Conservation (phyloP, 129 eudicot species). For the Gnaphalium uliginosum region DNA sequence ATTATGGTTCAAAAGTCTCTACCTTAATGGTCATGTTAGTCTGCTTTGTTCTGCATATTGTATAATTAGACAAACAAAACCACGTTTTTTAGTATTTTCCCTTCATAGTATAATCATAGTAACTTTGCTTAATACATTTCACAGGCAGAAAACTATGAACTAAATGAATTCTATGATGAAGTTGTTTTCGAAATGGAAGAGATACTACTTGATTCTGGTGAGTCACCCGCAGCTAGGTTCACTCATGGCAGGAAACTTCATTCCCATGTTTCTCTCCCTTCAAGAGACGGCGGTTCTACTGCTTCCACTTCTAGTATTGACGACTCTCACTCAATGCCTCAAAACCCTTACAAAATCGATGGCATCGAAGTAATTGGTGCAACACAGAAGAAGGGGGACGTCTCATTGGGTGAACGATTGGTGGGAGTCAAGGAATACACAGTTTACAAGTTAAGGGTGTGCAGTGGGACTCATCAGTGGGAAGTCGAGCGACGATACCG, state of each 20-base stretch:
- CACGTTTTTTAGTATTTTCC: not conserved
- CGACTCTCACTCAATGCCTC: conserved; percentile 27
- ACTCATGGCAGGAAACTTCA: conserved; percentile 38
- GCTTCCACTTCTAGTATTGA: conserved; percentile 80
- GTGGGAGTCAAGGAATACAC: conserved; percentile 96
- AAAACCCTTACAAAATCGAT: conserved; percentile 59
- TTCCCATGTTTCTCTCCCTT: conserved; percentile 50
- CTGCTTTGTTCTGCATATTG: not conserved
- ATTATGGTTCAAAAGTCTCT: not conserved
- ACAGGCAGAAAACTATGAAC: conserved; percentile 57
- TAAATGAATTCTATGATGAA: conserved; percentile 68
- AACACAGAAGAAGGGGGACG: conserved; percentile 74
- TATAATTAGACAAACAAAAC: too few relatives aligned
- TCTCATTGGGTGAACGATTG: conserved; percentile 81
- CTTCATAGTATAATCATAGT: not conserved
- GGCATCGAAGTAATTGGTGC: conserved; percentile 78
- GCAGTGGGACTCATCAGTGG: conserved; percentile 71
- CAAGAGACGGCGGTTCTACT: conserved; percentile 81
- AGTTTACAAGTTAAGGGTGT: conserved; percentile 64
- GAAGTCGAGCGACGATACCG: conserved; percentile 94
- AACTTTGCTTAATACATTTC: conserved; percentile 9
- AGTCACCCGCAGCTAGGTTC: conserved; percentile 58
- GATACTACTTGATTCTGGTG: conserved; percentile 65
- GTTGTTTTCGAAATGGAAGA: conserved; percentile 93
- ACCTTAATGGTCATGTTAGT: not conserved